Base-by-base conservation (phyloP, 768 basidiomycete genomes). In the Macrolepiota fuliginosa region DNA sequence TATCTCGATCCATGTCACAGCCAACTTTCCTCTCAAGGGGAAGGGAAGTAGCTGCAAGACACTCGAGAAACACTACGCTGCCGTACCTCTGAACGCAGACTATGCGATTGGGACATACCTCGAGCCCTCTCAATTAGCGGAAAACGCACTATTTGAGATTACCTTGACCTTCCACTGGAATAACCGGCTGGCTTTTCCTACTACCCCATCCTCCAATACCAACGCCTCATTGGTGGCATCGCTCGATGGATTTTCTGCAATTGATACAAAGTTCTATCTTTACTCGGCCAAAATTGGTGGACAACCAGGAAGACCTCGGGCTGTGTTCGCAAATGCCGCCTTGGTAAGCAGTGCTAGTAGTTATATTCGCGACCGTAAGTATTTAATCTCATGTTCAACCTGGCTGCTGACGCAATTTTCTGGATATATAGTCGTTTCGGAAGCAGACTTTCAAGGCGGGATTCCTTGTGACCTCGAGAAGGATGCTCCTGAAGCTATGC, bases 251-350 rank as follows among this genome's bases (percentile, higher is more conserved):
- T 39, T 36, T 24, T 19, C 36, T 12, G 19, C 36, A 36, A 55
- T 59, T 2, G 58, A 63, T 36, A 52, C 54, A 7, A 63, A 63
- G 37, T 63, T 63, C 37, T 63, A 55, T 17, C 62, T 62, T 17
- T 40, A 50, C 17, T 62, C 61, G 1, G 53, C 46, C 53, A 46
- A 56, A 17, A 22, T 58, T 40, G 19, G 32, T 7, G 40, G 45
- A 13, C 50, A 25, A 22, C 22, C 37, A 4, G 62, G 54, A 46
- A 35, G 39, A 11, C 54, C 57, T 15, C 50, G 57, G 11, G 24
- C 56, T 9, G 35, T 63, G 6, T 63, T 32, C 25, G 62, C 42
- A 1, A 63, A 63, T 12, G 51, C 62, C 7, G 56, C 40, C 9
- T 37, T 54, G 3, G 4, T 63, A 7, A 40, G 50, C 17, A 37